Evolutionary conservation across 2,329 filamentous ascomycete genomes (phyloP), one percentile per base, ranked within the genome.

Genomic region (Ceratocystis papillata): DNA sequence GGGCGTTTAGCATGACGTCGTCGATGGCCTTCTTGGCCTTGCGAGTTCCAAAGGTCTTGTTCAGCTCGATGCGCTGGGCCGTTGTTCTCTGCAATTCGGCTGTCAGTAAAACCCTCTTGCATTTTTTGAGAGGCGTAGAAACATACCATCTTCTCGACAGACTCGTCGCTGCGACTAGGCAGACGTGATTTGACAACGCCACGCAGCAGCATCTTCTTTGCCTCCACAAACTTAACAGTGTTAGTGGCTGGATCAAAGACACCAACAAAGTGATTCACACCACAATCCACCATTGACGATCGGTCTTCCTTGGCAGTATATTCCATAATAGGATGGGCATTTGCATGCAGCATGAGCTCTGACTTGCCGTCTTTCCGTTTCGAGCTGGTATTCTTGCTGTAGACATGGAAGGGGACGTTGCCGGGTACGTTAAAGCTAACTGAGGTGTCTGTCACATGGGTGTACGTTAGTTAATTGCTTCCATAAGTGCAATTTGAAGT

Each of bases 41-140:
- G 78, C 89, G 91, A 30, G 89, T 93, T 74, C 90, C 90, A 72
- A 95, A 95, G 41, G 87, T 85, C 71, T 88, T 81, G 50, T 88
- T 88, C 12, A 95, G 83, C 1, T 86, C 83, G 70, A 85, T 86
- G 70, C 83, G 83, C 72, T 83, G 82, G 33, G 87, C 82, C 71
- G 81, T 77, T 71, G 81, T 81, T 57, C 78, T 81, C 83, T 86
- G 70, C 67, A 46, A 12, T 41, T 10, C 25, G 48, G 73, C 74
- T 70, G 73, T 70, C 46, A 70, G 15, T 41, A 3, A 25, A 25
- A 6, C 48, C 10, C 10, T 28, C 28, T 25, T 28, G 22, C 48
- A 53, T 10, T 28, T 33, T 17, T 10, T 37, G 46, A 4, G 30
- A 25, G 2, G 20, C 25, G 20, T 25, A 5, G 50, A 30, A 5